phyloP scores from a whole-genome alignment of 2,329 filamentous ascomycete species.

The Ophiocordyceps robertsii region DNA sequence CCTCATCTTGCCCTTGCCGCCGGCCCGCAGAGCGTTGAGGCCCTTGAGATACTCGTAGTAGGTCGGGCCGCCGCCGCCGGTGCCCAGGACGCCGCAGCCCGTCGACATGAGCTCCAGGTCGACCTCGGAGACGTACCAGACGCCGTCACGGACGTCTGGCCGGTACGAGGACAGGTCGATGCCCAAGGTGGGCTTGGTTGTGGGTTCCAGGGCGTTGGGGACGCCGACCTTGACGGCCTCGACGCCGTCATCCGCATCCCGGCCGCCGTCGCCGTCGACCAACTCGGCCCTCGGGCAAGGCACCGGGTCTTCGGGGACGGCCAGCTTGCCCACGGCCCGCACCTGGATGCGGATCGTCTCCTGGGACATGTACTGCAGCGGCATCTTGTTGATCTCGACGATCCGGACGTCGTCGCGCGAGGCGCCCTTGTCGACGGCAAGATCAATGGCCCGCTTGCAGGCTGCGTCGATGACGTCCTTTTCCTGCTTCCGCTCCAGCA shows the following conservation, averaged over 20 bases:
- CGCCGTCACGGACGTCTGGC: conserved; percentile 15
- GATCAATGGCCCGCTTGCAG: conserved; percentile 17
- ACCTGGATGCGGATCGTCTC: conserved; percentile 20
- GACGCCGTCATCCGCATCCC: conserved; percentile 3
- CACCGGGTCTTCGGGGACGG: conserved; percentile 13
- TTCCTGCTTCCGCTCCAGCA: conserved; percentile 23
- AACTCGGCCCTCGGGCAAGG: not conserved
- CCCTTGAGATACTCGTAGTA: conserved; percentile 31
- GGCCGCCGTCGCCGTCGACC: conserved; percentile 4
- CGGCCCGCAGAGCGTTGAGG: conserved; percentile 21
- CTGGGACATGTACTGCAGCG: conserved; percentile 21
- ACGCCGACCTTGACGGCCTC: conserved; percentile 14
- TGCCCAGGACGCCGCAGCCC: conserved; percentile 22
- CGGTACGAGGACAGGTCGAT: conserved; percentile 17
- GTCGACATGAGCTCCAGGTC: conserved; percentile 22
- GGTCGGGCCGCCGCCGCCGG: conserved; percentile 21
- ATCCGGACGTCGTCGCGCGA: conserved; percentile 22
- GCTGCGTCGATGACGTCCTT: conserved; percentile 24
- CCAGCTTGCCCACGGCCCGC: conserved; percentile 18
- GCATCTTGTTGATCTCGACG: conserved; percentile 30
- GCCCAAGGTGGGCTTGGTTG: conserved; percentile 16
- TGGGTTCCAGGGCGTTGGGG: conserved; percentile 13
- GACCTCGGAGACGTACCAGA: conserved; percentile 22
- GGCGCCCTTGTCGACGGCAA: conserved; percentile 18
- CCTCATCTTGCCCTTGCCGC: conserved; percentile 20